phyloP scores from a whole-genome alignment of 2,329 filamentous ascomycete species.

The Trichophyton benhamiae region DNA sequence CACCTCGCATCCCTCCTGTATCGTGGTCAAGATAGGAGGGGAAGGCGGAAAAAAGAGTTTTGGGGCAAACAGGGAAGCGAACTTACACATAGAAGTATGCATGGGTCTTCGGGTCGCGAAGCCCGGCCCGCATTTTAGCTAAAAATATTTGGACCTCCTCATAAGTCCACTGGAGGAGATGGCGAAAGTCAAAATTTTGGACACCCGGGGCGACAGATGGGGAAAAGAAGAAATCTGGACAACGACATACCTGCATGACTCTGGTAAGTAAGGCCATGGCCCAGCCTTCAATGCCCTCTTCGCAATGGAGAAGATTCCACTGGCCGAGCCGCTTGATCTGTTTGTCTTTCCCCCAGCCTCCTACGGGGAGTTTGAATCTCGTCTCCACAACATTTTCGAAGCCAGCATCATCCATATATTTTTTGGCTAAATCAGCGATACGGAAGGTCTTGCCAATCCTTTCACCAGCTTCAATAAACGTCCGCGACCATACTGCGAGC shows the following conservation, averaged over 20 bases:
- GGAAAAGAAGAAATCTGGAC: constrained; percentile 3
- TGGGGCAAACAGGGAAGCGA: background rate
- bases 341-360: constrained; percentile 18
- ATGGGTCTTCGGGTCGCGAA: constrained; percentile 16
- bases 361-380: constrained; percentile 21
- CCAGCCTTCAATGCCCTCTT: constrained; percentile 15
- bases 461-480: constrained; percentile 21
- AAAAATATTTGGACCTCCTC: constrained; percentile 17
- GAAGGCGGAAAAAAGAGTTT: background rate
- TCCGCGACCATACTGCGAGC: constrained; percentile 18
- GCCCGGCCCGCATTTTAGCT: constrained; percentile 16
- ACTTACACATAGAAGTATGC: constrained; percentile 13
- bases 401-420: constrained; percentile 20
- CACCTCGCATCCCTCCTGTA: background rate
- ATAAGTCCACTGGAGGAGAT: constrained; percentile 16
- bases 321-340: constrained; percentile 7
- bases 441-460: constrained; percentile 22
- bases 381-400: constrained; percentile 21
- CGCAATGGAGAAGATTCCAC: constrained; percentile 6
- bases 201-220: constrained; percentile 10
- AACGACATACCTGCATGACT: constrained; percentile 6
- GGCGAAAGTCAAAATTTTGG: background rate
- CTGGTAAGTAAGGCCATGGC: constrained; percentile 6
- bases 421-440: constrained; percentile 14
- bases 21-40: background rate